phyloP scores from a whole-genome alignment of 1,284 basidiomycete species.

The Papiliotrema laurentii region DNA sequence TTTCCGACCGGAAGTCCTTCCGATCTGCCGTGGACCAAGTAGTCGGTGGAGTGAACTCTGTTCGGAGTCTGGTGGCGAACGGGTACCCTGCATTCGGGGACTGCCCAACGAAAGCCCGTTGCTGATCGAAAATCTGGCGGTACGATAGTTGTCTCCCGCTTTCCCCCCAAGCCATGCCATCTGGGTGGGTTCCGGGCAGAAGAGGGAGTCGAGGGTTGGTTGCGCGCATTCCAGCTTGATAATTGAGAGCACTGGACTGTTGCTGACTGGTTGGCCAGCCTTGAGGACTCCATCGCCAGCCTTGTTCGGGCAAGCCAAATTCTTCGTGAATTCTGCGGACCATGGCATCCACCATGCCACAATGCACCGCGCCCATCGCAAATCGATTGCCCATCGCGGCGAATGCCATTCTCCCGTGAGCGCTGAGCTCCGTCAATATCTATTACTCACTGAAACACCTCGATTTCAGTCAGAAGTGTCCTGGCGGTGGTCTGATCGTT shows the following conservation, averaged over 20 bases:
- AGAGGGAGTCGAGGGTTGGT: background rate
- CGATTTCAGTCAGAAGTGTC: conserved; percentile 28
- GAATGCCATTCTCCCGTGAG: conserved; percentile 15
- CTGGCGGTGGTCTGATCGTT: conserved; percentile 16
- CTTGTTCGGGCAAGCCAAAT: conserved; percentile 1
- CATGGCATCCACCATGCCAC: conserved; percentile 26
- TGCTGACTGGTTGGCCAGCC: background rate
- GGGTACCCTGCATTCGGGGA: background rate
- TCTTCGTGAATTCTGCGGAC: conserved; percentile 17
- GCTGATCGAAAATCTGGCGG: background rate
- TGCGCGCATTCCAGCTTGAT: conserved; percentile 1
- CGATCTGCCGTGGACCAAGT: no score
- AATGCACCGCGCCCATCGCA: conserved; percentile 24
- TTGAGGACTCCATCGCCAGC: conserved; percentile 4
- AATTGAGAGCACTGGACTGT: background rate
- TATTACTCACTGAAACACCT: conserved; percentile 31
- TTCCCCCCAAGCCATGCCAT: background rate
- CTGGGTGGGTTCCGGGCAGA: background rate
- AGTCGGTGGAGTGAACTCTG: no score
- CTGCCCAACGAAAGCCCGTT: background rate
- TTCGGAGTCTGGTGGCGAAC: background rate
- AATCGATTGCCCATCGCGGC: conserved; percentile 16
- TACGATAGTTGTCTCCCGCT: background rate
- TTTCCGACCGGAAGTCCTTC: no score
- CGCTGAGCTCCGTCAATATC: background rate